Base-by-base conservation (phyloP, 2,329 filamentous ascomycete species). In the Cordyceps fumosorosea region DNA sequence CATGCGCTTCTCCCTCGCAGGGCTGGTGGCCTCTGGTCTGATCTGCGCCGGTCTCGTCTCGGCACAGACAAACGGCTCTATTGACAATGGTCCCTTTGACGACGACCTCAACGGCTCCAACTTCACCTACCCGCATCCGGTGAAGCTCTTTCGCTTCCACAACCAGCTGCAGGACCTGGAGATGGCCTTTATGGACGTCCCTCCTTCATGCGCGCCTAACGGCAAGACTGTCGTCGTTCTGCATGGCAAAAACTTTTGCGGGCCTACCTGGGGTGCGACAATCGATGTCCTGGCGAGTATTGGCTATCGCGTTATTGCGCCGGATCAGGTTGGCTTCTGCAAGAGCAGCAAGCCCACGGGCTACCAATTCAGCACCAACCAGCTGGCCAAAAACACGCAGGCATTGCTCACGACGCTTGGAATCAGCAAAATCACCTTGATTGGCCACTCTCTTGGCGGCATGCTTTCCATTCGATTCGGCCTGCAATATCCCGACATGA, bases 161-260 rank as follows among this genome's bases (percentile, higher is more conserved):
- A 81, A 80, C 47, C 81, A 84, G 68, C 69, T 71, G 16, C 74
- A 78, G 54, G 69, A 75, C n/a, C 70, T 83, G 29, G 74, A 81
- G 48, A 84, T 84, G 81, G 81, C 80, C 18, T 84, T 82, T 65
- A 82, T 84, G 80, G 81, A 84, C 64, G 67, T 84, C 26, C 56
- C 70, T 14, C 78, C 79, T 8, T 69, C 66, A 1, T 66, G 65
- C 58, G 60, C 66, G 32, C 64, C 73, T 53, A 75, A 73, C 62
- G 74, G 72, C 48, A 78, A 75, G 65, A 79, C 75, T 0, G 78
- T 77, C 29, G 71, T 82, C 10, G 74, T 84, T 40, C 69, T 84
- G 18, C 81, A 84, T 67, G 81, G 81, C 65, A 83, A 82, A 70
- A 84, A 83, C 70, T 84, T 84, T 65, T 84, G 81, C 68, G 78